Percentiles rank a stretch among this genome's conserved stretches.
Evolutionary conservation across 352 stramenopile species (phyloP).

Genomic region (Pythium dissimile): DNA sequence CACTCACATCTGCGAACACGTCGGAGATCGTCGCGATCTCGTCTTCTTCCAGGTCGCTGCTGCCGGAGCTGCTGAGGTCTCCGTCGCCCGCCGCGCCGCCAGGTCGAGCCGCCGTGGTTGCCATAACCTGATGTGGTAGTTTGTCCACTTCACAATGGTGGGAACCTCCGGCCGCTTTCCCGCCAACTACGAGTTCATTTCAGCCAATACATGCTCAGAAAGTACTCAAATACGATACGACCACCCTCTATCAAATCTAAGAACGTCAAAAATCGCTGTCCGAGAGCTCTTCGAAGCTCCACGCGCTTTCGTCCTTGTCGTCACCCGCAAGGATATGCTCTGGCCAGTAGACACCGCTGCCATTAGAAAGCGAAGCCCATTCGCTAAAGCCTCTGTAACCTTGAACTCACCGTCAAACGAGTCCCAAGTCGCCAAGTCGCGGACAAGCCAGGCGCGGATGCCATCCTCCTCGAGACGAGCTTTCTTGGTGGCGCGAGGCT

Average conservation of each 20-base stretch:
- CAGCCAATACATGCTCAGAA: constrained; percentile 14
- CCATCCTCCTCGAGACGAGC: not conserved
- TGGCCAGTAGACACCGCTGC: too few relatives aligned
- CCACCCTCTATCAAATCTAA: constrained; percentile 6
- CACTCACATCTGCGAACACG: constrained; percentile 58
- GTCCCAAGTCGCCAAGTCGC: constrained; percentile 63
- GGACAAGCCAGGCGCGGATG: constrained; percentile 26
- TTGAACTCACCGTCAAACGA: constrained; percentile 49
- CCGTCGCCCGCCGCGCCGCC: not conserved
- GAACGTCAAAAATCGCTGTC: constrained; percentile 55
- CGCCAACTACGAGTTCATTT: constrained; percentile 18
- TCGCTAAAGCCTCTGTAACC: too few relatives aligned
- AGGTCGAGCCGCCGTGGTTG: not conserved
- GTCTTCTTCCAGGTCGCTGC: constrained; percentile 26
- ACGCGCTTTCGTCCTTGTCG: constrained; percentile 29
- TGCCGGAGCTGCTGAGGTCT: constrained; percentile 6
- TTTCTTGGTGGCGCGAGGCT: not conserved
- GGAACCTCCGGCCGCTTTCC: constrained; percentile 14
- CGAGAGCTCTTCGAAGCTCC: constrained; percentile 58
- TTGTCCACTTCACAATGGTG: constrained; percentile 1
- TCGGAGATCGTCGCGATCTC: constrained; percentile 54
- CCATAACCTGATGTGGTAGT: too few relatives aligned
- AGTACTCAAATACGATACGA: not conserved
- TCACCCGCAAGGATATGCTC: constrained; percentile 14
- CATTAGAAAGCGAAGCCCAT: too few relatives aligned